Evolutionary conservation across 495 filamentous ascomycete genomes (phyloP), one percentile per base, ranked within the genome.

Genomic region (Aspergillus ellipticus): DNA sequence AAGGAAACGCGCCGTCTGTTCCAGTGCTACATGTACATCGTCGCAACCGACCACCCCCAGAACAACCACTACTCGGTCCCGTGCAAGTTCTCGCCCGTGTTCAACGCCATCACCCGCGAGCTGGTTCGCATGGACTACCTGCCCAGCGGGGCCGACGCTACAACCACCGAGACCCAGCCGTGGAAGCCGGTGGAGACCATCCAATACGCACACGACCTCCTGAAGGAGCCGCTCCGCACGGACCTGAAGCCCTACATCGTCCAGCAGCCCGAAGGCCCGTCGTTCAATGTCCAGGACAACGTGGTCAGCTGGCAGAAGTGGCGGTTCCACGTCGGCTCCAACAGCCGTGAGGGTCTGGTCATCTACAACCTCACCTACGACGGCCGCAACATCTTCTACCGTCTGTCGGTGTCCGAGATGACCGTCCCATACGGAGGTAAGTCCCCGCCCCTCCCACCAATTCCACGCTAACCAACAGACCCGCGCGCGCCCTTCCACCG

Each of bases 61-160:
- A 70, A 74, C 57, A 92, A 92, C 64, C 87, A 93, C 60, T 96
- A 96, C 67, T 83, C 89, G 0, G 79, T 89, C 31, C 90, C 90
- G 0, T 79, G 91, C 48, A 79, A 85, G 31, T 87, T 94, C 60
- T 91, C 86, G 5, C 89, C 90, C 0, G 88, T 94, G 17, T 76
- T 96, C 39, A 83, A 85, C 61, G 82, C 80, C 0, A 75, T 79
- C 22, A 83, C 80, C 1, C 78, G 79, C 65, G 78, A 85, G 50
- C 79, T 96, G 4, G 81, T 79, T 33, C 74, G 78, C 9, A 80
- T 81, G 63, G 78, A 80, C 54, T 73, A 74, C 22, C 69, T 80
- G 4, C 75, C 79, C 4, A 66, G 65, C 17, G 74, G 73, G 1
- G 56, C 55, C 4, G 71, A 74, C 56, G 41, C 58, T 6, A 49